A percentile compares a stretch with the other conserved stretches of the same genome.
phyloP scores from a whole-genome alignment of 2,329 filamentous ascomycete species.

The Fusarium haematococcum region DNA sequence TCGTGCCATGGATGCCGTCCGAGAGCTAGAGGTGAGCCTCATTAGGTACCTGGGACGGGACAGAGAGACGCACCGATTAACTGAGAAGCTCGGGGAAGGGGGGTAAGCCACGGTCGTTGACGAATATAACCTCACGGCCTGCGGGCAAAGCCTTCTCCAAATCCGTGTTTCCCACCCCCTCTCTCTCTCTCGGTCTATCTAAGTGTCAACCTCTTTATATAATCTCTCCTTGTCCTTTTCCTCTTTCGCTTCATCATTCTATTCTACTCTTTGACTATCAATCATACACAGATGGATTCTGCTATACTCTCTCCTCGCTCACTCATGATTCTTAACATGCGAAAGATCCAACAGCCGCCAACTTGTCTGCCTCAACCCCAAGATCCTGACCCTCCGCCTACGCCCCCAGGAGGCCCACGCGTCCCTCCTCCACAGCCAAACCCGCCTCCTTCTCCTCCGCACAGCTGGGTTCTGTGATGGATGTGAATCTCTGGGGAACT shows the following conservation, averaged over 20 bases:
- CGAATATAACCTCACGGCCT: slow-evolving; percentile 39
- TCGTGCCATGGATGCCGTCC: slow-evolving; percentile 32
- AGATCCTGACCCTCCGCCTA: slow-evolving; percentile 44
- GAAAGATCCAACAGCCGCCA: slow-evolving; percentile 10
- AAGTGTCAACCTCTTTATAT: not conserved
- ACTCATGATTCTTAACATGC: slow-evolving; percentile 17
- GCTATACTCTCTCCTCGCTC: not conserved
- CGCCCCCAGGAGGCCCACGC: slow-evolving; percentile 45
- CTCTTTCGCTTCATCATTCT: not conserved
- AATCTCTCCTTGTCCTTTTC: not conserved
- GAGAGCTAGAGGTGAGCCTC: slow-evolving; percentile 36
- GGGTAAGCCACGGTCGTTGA: slow-evolving; percentile 3
- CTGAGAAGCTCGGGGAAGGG: slow-evolving; percentile 16
- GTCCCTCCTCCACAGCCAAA: slow-evolving; percentile 44
- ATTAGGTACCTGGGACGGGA: slow-evolving; percentile 18
- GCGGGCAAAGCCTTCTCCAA: not conserved
- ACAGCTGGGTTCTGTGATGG: slow-evolving; percentile 20
- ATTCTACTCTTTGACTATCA: not conserved
- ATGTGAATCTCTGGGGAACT: not conserved
- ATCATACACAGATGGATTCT: not conserved
- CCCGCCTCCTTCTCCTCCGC: slow-evolving; percentile 46
- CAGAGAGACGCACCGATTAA: slow-evolving; percentile 13
- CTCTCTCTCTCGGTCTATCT: not conserved
- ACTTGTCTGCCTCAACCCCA: slow-evolving; percentile 10
- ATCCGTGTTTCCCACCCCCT: not conserved